Base-by-base conservation (phyloP, 805 yeast genomes). In the Pichia rugopelliculosa region DNA sequence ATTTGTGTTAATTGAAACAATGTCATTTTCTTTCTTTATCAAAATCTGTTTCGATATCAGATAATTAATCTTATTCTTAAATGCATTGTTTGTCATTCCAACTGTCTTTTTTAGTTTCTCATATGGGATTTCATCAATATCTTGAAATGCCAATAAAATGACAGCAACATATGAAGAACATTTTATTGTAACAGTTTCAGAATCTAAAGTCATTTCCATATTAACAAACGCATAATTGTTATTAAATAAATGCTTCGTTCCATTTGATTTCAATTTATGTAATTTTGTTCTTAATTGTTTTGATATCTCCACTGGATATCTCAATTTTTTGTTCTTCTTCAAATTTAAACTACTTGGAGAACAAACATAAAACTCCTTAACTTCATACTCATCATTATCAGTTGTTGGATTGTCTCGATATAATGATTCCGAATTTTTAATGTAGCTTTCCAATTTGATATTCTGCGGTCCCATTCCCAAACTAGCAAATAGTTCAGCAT, bases 111-210 rank as follows among this genome's bases (percentile, higher is more conserved):
- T 46, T 3, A 75, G 47, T 27, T 67, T 60, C 0, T 48, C 44
- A 13, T 65, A 47, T 0, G 45, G 42, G 11, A 62, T 53, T 1
- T 13, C 10, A 11, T 65, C 64, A 2, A 36, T 13, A 0, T 67
- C 60, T 39, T 71, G 69, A 51, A 73, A 75, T 15, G 68, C 56
- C 13, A 68, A 47, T 3, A 75, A 51, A 0, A 74, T 62, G 1
- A 67, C 57, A 0, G 76, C 76, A 53, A 74, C 77, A 41, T 69
- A 65, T n/a, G 74, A 53, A 36, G 74, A 72, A 18, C 74, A 66
- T 2, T 3, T 33, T 6, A 42, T 1, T 7, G 7, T 2, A 1
- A 39, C 13, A 4, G 25, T 18, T 10, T 17, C 15, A 6, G 8
- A 9, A 18, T 18, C 17, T 8, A 33, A 15, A 38, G 27, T 30